Evolutionary conservation across 371 early-diverging fungal genomes (phyloP), one percentile per base, ranked within the genome.

Genomic region (Catenaria anguillulae): DNA sequence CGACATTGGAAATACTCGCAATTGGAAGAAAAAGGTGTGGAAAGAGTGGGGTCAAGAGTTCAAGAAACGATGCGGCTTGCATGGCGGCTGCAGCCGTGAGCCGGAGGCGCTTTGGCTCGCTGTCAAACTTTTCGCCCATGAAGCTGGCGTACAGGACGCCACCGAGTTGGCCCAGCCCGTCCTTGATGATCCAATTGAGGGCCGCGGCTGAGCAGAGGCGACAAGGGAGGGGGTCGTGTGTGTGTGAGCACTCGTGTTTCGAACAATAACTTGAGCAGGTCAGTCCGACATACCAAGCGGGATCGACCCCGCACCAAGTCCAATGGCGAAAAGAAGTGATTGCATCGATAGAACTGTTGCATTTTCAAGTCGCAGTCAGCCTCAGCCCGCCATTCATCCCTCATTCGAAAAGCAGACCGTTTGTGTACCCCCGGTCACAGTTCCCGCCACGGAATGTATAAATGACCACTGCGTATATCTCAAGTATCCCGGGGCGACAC

Each of bases 161-260:
- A 33, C 89, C 88, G 0, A 89, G 72, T 58, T 86, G 84, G 17
- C 89, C 88, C 43, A 89, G 73, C 0, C 89, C 89, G 66, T 89
- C 89, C 72, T 89, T 89, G 68, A 89, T 80, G 61, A 88, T 79
- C 89, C 89, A 89, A 67, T 85, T 89, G 40, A 87, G 76, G 0
- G 88, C 83, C 0, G 88, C 89, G 10, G 89, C 85, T 64, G 83
- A n/a, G n/a, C n/a, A 67, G 0, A 29, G 19, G 31, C 40, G 21
- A n/a, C 37, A 36, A 17, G 13, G 31, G 29, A 67, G 61, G 12
- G 65, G 65, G 24, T 59, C 43, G 31, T 67, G 52, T 2, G 69
- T 50, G 24, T 56, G 8, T 6, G 31, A 31, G n/a, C 2, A 19
- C 2, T 34, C 12, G 54, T 13, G 29, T 8, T 6, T 10, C 3